Conservation (phyloP, 148 eudicot genomes). For the Rhododendron vialii region DNA sequence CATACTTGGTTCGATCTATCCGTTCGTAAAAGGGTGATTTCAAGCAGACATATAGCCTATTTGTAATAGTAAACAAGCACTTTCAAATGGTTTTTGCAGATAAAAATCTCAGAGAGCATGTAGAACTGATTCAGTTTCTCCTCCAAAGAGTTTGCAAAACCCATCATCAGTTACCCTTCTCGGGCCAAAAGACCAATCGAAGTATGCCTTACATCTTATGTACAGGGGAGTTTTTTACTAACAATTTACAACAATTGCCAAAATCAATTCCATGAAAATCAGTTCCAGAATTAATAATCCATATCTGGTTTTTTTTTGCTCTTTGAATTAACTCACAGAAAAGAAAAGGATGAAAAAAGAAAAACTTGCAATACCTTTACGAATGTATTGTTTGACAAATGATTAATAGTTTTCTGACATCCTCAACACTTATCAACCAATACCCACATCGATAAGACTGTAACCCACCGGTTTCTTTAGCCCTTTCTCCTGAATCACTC, state of each 20-base stretch:
- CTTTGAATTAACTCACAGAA: background rate
- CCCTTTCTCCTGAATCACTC: constrained; percentile 22
- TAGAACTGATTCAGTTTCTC: background rate
- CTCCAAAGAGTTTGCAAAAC: background rate
- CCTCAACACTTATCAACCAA: background rate
- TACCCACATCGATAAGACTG: constrained; percentile 34
- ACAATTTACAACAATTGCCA: background rate
- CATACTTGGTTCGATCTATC: background rate
- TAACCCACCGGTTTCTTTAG: constrained; percentile 32
- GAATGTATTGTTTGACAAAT: background rate
- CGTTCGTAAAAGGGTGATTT: background rate
- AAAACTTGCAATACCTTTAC: background rate
- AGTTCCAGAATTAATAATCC: too few species aligned
- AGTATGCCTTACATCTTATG: background rate
- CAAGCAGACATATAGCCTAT: background rate
- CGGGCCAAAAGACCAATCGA: background rate
- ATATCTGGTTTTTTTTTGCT: background rate
- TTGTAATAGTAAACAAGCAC: background rate
- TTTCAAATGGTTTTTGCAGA: background rate
- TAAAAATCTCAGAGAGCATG: background rate
- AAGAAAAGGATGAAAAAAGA: background rate
- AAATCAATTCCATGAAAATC: background rate
- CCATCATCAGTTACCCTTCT: background rate
- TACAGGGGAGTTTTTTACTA: background rate
- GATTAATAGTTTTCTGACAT: background rate